phyloP scores from a whole-genome alignment of 148 eudicot genomes.

The Camellia granthamiana region DNA sequence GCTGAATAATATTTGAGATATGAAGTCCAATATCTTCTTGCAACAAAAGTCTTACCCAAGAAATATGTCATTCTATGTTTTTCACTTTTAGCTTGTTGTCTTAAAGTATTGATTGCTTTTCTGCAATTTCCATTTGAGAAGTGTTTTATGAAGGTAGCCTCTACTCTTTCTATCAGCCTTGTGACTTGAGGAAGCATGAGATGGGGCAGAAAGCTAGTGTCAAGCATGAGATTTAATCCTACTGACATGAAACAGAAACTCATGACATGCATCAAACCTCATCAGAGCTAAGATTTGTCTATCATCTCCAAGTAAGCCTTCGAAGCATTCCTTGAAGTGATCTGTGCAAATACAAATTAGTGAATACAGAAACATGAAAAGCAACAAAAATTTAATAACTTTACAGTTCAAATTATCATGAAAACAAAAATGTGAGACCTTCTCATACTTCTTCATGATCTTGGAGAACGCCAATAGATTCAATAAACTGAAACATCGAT shows the following conservation, averaged over 20 bases:
- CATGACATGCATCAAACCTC: slow-evolving; percentile 29
- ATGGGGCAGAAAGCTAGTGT: slow-evolving; percentile 4
- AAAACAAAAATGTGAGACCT: slow-evolving; percentile 24
- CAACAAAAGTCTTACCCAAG: slow-evolving; percentile 31
- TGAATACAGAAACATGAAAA: background rate
- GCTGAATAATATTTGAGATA: too few species aligned
- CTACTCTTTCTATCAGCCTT: slow-evolving; percentile 46
- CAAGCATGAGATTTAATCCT: background rate
- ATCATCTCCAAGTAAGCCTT: slow-evolving; percentile 41
- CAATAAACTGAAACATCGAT: slow-evolving; percentile 33
- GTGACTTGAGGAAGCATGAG: slow-evolving; percentile 25
- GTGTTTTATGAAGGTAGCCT: slow-evolving; percentile 44
- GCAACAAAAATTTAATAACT: background rate
- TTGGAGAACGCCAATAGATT: slow-evolving; percentile 40
- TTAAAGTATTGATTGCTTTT: slow-evolving; percentile 35
- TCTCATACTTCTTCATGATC: slow-evolving; percentile 50
- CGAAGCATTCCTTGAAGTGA: slow-evolving; percentile 45
- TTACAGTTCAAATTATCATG: background rate
- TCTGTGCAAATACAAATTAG: slow-evolving; percentile 19
- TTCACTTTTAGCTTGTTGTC: slow-evolving; percentile 32
- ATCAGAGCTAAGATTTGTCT: slow-evolving; percentile 43
- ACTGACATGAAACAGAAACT: background rate
- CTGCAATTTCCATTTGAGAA: slow-evolving; percentile 44
- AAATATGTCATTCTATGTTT: slow-evolving; percentile 40
- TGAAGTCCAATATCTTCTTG: background rate